A percentile compares a stretch with the other conserved stretches of the same genome.
Evolutionary conservation across 2,329 filamentous ascomycete species (phyloP).

Genomic region (Sphaerulina populicola): DNA sequence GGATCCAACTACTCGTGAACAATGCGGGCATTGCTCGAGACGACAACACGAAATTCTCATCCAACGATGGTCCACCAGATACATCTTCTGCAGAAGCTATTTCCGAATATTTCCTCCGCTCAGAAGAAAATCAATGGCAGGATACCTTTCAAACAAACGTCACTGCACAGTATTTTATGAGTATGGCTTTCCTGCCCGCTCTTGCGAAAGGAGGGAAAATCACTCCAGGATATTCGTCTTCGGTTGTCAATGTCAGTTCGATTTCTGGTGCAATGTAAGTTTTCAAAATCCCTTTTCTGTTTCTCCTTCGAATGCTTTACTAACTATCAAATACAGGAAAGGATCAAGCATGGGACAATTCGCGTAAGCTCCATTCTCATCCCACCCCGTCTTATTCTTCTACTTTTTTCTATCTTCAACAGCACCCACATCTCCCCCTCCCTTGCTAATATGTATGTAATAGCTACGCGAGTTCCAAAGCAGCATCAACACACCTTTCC

Average conservation of each 20-base stretch:
- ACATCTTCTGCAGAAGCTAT: slow-evolving; percentile 42
- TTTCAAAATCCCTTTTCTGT: no score
- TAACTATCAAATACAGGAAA: slow-evolving; percentile 29
- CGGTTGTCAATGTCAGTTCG: slow-evolving; percentile 48
- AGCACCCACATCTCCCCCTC: neutral
- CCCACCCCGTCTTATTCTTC: neutral
- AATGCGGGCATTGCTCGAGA: slow-evolving; percentile 49
- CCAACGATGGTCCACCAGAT: slow-evolving; percentile 40
- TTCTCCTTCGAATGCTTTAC: no score
- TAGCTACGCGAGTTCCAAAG: slow-evolving; percentile 45
- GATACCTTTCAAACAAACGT: slow-evolving; percentile 48
- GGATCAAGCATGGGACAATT: slow-evolving; percentile 45
- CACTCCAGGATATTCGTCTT: slow-evolving; percentile 43
- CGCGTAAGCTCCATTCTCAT: slow-evolving; percentile 21
- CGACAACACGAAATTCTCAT: slow-evolving; percentile 43
- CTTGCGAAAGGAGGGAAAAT: slow-evolving; percentile 43
- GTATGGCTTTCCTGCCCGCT: slow-evolving; percentile 48
- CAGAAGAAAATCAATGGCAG: slow-evolving; percentile 40
- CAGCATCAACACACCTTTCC: slow-evolving; percentile 40
- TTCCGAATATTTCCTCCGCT: slow-evolving; percentile 45
- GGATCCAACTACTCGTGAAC: slow-evolving; percentile 49
- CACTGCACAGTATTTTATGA: slow-evolving; percentile 45
- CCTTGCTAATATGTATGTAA: neutral
- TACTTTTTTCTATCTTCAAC: neutral
- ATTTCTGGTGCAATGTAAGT: slow-evolving; percentile 41